Conservation (phyloP, 2,329 filamentous ascomycete species). For the Beauveria rudraprayagi region DNA sequence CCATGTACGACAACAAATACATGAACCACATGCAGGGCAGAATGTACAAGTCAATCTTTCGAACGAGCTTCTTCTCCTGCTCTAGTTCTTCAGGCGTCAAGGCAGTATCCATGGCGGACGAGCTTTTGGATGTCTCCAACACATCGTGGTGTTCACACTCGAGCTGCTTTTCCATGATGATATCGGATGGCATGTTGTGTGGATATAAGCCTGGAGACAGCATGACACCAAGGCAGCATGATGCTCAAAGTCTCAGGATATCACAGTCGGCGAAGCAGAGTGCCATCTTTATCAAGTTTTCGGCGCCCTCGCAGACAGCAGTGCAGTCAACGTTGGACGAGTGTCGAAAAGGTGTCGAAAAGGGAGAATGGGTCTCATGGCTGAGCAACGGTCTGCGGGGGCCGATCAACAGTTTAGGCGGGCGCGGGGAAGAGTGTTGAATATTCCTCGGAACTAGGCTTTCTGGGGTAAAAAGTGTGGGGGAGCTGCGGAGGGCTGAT, state of each 20-base stretch:
- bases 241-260: background rate
- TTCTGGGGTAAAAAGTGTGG: background rate
- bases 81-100: background rate
- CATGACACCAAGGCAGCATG: background rate
- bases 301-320: background rate
- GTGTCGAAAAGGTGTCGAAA: background rate
- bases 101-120: background rate
- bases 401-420: background rate
- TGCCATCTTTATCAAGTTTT: background rate
- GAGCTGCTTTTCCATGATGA: background rate
- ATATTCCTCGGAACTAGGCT: background rate
- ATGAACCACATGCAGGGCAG: constrained; percentile 46
- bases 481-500: background rate
- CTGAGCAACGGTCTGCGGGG: background rate
- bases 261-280: background rate
- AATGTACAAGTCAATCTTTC: constrained; percentile 28
- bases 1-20: constrained; percentile 18
- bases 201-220: background rate
- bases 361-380: background rate
- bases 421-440: background rate
- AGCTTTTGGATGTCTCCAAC: background rate
- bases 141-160: background rate
- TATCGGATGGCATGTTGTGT: background rate
- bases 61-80: constrained; percentile 10
- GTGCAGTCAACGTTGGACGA: background rate